Base-by-base conservation (phyloP, 495 filamentous ascomycete species). In the Penicillium fimorum region DNA sequence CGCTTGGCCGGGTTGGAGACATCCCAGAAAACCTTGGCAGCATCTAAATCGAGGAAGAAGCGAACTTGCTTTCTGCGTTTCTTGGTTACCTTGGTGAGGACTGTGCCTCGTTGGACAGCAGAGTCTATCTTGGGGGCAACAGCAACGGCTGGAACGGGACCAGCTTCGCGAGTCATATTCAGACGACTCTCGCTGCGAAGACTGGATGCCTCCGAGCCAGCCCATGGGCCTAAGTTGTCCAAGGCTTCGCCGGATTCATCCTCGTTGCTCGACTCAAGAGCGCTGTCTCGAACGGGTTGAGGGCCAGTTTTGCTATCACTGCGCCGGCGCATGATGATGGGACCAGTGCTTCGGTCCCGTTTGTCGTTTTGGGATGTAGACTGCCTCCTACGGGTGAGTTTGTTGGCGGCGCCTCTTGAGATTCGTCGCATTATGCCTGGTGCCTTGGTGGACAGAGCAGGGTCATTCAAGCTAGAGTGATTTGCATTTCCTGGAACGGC, bases 21-120 rank as follows among this genome's bases (percentile, higher is more conserved):
- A 70, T 95, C 87, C 94, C 94, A 98, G 32, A 78, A 86, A 33
- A 97, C 89, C 68, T 90, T 94, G 45, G 87, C 91, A 6, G 87
- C 80, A 49, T 90, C 86, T 20, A 87, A 79, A 63, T 97, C 89
- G 1, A 97, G 79, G 30, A 84, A 81, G 59, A 97, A 88, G 30
- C 74, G 84, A 41, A 96, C 78, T 49, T 84, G 80, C 65, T 90
- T 91, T 41, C 74, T 79, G 64, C 85, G 87, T 63, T 90, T 95
- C 72, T 87, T 91, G 12, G 90, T 91, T 5, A 97, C 79, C 66
- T 96, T 96, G 25, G 77, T 84, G 50, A 97, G 76, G 40, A 73
- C 61, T 1, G 88, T 95, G 40, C 94, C 94, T 61, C 85, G 80
- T 56, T 89, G 84, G 40, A 97, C 78, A 4, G 81, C 75, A 12